phyloP scores from a whole-genome alignment of 208 protist genomes.

The Ichthyophonus hoferi region DNA sequence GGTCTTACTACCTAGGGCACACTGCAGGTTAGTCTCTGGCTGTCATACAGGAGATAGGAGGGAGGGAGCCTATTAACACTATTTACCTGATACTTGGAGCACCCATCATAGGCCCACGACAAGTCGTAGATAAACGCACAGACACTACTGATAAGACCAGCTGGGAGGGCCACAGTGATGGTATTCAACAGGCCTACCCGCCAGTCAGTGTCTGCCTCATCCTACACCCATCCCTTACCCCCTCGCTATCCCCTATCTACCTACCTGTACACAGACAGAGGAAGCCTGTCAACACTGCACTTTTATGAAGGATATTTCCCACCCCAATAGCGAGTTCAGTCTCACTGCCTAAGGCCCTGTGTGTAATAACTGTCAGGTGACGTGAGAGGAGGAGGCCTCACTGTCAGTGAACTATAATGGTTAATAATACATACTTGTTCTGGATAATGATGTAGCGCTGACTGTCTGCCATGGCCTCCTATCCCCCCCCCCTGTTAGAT shows the following conservation, averaged over 20 bases:
- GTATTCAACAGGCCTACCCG: neutral
- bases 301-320: neutral
- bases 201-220: no score
- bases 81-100: neutral
- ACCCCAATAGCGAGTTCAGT: neutral
- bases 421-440: neutral
- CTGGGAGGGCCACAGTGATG: neutral
- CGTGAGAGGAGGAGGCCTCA: no score
- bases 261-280: neutral
- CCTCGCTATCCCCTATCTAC: no score
- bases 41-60: no score
- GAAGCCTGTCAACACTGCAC: neutral
- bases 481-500: no score
- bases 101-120: neutral
- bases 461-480: neutral
- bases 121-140: neutral
- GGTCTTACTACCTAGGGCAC: neutral
- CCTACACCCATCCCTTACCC: no score
- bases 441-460: neutral
- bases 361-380: no score
- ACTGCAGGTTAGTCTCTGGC: no score
- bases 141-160: neutral
- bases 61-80: no score
- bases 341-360: neutral
- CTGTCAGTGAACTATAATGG: no score